Percentiles rank a stretch among this genome's conserved stretches.
Evolutionary conservation across 116 monocot genomes (phyloP).

Genomic region (Posidonia oceanica): DNA sequence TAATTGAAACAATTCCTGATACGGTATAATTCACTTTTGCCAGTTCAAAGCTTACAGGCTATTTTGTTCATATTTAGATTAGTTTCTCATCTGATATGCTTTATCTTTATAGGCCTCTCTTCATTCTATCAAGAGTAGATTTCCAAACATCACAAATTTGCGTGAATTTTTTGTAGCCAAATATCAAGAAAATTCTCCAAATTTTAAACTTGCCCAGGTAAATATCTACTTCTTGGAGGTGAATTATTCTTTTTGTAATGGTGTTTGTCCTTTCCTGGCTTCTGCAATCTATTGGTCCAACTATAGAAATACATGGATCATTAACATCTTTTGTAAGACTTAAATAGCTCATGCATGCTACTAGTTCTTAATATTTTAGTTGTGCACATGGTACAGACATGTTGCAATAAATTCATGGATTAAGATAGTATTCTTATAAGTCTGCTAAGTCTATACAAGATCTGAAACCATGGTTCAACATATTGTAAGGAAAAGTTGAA

Average conservation of each 20-base stretch:
- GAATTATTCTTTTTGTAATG: not conserved
- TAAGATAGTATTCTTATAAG: too few relatives aligned
- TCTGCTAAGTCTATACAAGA: too few relatives aligned
- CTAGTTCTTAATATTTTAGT: too few relatives aligned
- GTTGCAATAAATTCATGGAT: too few relatives aligned
- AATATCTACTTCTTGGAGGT: not conserved
- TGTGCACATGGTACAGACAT: too few relatives aligned
- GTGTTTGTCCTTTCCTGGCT: not conserved
- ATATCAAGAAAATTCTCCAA: conserved; percentile 79
- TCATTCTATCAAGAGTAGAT: conserved; percentile 95
- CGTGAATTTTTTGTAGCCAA: conserved; percentile 86
- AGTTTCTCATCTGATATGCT: not conserved
- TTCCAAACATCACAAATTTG: conserved; percentile 80
- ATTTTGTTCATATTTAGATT: not conserved
- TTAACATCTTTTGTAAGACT: too few relatives aligned
- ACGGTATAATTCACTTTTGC: conserved; percentile 50
- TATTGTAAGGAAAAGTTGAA: too few relatives aligned
- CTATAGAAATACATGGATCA: too few relatives aligned
- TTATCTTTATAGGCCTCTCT: conserved; percentile 76
- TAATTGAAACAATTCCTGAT: conserved; percentile 98
- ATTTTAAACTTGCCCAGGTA: conserved; percentile 99
- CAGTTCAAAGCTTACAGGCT: not conserved
- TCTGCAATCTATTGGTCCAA: not conserved
- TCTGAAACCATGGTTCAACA: too few relatives aligned
- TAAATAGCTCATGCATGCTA: not conserved